Evolutionary conservation across 306 rosid species (phyloP), one percentile per base, ranked within the genome.

Genomic region (Erythrophleum fordii): DNA sequence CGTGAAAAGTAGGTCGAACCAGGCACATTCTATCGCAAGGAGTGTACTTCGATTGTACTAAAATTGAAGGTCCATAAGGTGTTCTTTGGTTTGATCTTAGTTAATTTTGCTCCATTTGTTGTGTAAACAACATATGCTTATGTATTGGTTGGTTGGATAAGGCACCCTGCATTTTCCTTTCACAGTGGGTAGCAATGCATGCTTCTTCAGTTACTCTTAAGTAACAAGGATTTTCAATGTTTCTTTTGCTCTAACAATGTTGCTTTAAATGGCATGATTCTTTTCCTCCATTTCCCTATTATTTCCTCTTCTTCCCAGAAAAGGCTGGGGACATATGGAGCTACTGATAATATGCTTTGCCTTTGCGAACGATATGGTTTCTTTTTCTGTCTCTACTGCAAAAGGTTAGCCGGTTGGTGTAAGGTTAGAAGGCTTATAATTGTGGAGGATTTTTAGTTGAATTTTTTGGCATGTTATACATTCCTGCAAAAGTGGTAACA

Each of bases 11-110:
- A 88, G 91, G 92, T 89, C 97, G 0, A 93, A 82, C 82, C 98
- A 88, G 53, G 96, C 98, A 28, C 99, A 93, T 77, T 93, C 99
- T 64, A 95, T 95, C 12, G 92, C 99, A 46, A 95, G 97, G 90
- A 95, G 99, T 44, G 98, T 95, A 41, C 92, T 95, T 73, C 85
- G 98, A 71, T 73, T 95, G 90, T 95, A 95, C 83, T 95, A 86
- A 93, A 71, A 61, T 60, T 78, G 86, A 79, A 88, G 86, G 80
- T 80, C 73, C 81, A 61, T 85, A 55, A 78, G 82, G 81, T 88
- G 90, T 83, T 81, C 77, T 82, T 88, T 84, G 89, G 90, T 84
- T 86, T 88, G 77, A 84, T 87, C 88, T 72, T 85, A 59, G 83
- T 92, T 85, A 81, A 75, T 82, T 89, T 90, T 84, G 88, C 86